Conservation (phyloP, 2,329 filamentous ascomycete species). For the Grosmannia huntii region DNA sequence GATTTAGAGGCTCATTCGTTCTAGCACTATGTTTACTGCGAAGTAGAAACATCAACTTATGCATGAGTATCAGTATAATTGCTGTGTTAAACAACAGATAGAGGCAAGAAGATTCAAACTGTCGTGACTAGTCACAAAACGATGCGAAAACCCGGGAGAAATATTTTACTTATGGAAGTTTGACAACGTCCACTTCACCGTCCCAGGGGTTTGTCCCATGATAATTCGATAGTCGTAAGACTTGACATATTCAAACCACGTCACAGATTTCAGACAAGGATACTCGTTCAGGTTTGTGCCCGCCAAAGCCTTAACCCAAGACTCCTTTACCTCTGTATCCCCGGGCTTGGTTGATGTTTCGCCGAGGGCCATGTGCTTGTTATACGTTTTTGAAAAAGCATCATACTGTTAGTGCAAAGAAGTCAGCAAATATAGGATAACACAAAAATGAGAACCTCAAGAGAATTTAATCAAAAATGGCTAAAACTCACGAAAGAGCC, state of each 20-base stretch:
- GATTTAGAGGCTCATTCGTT: too few relatives aligned
- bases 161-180: not conserved
- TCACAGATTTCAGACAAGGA: not conserved
- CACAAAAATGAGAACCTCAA: not conserved
- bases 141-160: not conserved
- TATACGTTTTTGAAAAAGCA: not conserved
- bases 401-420: not conserved
- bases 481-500: not conserved
- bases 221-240: not conserved
- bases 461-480: not conserved
- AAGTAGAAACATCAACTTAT: not conserved
- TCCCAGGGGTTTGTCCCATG: not conserved
- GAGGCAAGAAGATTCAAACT: not conserved
- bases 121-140: not conserved
- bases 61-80: not conserved
- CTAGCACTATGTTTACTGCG: not conserved
- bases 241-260: slow-evolving; percentile 1
- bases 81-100: too few relatives aligned
- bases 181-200: not conserved
- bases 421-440: not conserved
- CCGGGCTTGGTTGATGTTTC: not conserved
- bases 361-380: not conserved
- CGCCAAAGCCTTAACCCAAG: not conserved
- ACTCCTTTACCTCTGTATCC: not conserved
- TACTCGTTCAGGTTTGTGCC: not conserved